A percentile compares a stretch with the other conserved stretches of the same genome.
These are phyloP conservation scores for Boletus vermiculosoides DNA, from an alignment of 768 basidiomycete species.

Conservation along the genomic window DNA sequence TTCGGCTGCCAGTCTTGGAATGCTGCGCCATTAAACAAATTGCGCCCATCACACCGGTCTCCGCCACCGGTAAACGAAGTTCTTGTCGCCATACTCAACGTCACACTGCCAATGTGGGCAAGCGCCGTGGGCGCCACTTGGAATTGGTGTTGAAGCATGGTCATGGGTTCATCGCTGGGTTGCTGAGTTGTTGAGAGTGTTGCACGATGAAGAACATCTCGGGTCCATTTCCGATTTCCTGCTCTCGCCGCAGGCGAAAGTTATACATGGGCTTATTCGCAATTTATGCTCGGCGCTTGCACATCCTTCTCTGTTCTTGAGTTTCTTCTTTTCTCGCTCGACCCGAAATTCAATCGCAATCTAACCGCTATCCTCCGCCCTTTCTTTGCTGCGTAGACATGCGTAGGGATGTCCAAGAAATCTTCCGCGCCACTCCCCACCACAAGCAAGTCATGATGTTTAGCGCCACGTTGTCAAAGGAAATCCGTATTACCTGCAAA, in stretches of 20 bases:
- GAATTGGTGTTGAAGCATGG: slow-evolving; percentile 40
- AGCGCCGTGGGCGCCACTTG: slow-evolving; percentile 39
- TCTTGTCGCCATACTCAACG: slow-evolving; percentile 40
- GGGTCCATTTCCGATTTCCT: slow-evolving; percentile 33
- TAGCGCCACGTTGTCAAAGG: slow-evolving; percentile 96
- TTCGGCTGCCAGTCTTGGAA: slow-evolving; percentile 53
- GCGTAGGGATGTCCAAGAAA: slow-evolving; percentile 99
- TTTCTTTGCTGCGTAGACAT: slow-evolving; percentile 75
- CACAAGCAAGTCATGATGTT: slow-evolving; percentile 99
- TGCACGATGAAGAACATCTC: slow-evolving; percentile 37
- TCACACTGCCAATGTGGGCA: slow-evolving; percentile 41
- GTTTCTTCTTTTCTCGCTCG: slow-evolving; percentile 52
- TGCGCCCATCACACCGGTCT: slow-evolving; percentile 41
- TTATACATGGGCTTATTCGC: slow-evolving; percentile 17
- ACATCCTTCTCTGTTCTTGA: slow-evolving; percentile 36
- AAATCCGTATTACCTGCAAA: slow-evolving; percentile 96
- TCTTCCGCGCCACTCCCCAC: slow-evolving; percentile 97
- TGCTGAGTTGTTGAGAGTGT: slow-evolving; percentile 39
- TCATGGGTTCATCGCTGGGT: slow-evolving; percentile 35
- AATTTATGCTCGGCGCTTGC: slow-evolving; percentile 14
- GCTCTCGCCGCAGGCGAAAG: slow-evolving; percentile 29
- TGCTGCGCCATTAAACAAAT: slow-evolving; percentile 47
- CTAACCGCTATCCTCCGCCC: slow-evolving; percentile 63
- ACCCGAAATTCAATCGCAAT: slow-evolving; percentile 49
- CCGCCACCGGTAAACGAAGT: slow-evolving; percentile 30